phyloP scores from a whole-genome alignment of 2,329 filamentous ascomycete genomes.

The Dothistroma septosporum region DNA sequence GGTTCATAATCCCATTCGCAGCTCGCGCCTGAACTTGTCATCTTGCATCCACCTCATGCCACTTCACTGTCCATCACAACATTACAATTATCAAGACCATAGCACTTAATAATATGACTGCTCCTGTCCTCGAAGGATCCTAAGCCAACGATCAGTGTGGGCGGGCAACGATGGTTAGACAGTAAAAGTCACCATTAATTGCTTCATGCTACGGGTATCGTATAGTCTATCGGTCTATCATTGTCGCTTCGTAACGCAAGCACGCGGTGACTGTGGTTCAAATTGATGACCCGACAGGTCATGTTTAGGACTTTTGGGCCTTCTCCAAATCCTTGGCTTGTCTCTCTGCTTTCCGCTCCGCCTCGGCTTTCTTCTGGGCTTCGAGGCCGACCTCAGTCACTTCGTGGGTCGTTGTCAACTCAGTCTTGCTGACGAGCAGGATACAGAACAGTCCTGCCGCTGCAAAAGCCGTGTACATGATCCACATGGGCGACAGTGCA shows the following conservation, averaged over 20 bases:
- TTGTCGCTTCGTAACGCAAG: not conserved
- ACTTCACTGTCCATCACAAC: too few relatives aligned
- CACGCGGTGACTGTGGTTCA: not conserved
- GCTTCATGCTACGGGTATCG: not conserved
- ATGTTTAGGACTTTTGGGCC: not conserved
- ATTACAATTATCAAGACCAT: too few relatives aligned
- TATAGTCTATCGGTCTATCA: not conserved
- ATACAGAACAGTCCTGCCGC: conserved; percentile 36
- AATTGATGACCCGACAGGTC: not conserved
- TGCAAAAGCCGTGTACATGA: conserved; percentile 42
- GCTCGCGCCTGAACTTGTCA: too few relatives aligned
- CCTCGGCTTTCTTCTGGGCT: conserved; percentile 34
- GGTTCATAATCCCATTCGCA: too few relatives aligned
- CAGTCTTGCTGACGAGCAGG: conserved; percentile 39
- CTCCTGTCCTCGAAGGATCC: too few relatives aligned
- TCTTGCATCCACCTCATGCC: too few relatives aligned
- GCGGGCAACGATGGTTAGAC: too few relatives aligned
- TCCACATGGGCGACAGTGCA: conserved; percentile 45
- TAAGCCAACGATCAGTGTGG: too few relatives aligned
- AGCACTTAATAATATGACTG: too few relatives aligned
- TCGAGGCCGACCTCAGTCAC: conserved; percentile 47
- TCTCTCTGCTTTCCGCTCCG: not conserved
- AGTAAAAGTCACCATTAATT: too few relatives aligned
- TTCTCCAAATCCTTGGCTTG: not conserved
- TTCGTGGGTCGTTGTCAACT: conserved; percentile 39